Evolutionary conservation across 345 rosid genomes (phyloP).

Genomic region (Gossypium arboreum): DNA sequence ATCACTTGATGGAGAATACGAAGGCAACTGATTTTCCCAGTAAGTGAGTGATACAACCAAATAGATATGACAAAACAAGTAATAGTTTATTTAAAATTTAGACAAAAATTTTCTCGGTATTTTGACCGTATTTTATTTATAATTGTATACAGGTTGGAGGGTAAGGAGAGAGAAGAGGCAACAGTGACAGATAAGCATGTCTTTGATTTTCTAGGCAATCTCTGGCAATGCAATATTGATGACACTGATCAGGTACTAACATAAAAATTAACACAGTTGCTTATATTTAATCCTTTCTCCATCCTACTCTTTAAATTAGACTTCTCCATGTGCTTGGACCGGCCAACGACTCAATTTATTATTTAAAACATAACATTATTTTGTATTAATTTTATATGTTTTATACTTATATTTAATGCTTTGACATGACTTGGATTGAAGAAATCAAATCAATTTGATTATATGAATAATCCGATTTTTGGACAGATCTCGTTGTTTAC

Average conservation of each 20-base stretch:
- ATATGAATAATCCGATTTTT: too few species aligned
- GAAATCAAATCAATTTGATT: too few species aligned
- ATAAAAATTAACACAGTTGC: neutral
- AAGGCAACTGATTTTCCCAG: neutral
- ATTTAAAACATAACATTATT: too few species aligned
- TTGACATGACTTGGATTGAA: too few species aligned
- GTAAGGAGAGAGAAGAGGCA: neutral
- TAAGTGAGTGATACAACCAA: neutral
- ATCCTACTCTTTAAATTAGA: neutral
- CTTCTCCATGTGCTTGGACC: neutral
- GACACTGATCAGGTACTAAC: neutral
- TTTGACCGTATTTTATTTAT: neutral
- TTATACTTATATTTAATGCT: too few species aligned
- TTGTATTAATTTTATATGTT: too few species aligned
- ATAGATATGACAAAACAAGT: neutral
- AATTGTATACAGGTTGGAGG: neutral
- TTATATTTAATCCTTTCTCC: neutral
- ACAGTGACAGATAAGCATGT: neutral
- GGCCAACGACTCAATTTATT: neutral
- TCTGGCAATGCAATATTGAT: neutral
- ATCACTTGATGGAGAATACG: neutral
- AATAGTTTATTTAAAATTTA: neutral
- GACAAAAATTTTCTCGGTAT: neutral
- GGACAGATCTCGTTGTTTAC: too few species aligned
- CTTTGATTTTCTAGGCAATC: neutral